phyloP scores from a whole-genome alignment of 1,139 yeast genomes.

The Yamadazyma triangularis region DNA sequence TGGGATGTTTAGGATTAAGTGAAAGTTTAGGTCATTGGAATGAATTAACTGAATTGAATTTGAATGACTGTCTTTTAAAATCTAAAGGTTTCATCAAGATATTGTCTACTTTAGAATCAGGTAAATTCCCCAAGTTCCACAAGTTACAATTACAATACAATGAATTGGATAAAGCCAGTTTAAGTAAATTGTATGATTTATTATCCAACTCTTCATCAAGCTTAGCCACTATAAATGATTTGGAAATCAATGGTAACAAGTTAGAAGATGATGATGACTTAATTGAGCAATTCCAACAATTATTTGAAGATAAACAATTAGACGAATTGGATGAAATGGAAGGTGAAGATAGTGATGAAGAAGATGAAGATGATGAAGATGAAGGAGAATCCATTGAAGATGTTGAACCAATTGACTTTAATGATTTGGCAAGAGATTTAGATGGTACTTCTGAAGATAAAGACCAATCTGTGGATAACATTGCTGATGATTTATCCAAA shows the following conservation, averaged over 20 bases:
- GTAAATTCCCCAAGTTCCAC: slow-evolving; percentile 49
- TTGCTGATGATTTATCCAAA: slow-evolving; percentile 56
- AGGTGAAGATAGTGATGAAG: slow-evolving; percentile 82
- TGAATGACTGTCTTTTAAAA: slow-evolving; percentile 85
- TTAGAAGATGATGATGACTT: slow-evolving; percentile 49
- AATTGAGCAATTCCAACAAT: slow-evolving; percentile 31
- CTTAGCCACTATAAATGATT: slow-evolving; percentile 54
- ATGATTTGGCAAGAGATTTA: slow-evolving; percentile 58
- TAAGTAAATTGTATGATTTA: slow-evolving; percentile 52
- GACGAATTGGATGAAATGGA: slow-evolving; percentile 95
- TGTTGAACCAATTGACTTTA: slow-evolving; percentile 50
- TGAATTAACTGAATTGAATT: slow-evolving; percentile 66
- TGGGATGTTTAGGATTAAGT: slow-evolving; percentile 54
- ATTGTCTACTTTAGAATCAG: slow-evolving; percentile 37
- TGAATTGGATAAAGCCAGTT: slow-evolving; percentile 69
- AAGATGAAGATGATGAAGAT: slow-evolving; percentile 66
- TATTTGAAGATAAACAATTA: slow-evolving; percentile 71
- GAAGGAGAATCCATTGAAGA: slow-evolving; percentile 58
- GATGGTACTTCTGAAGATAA: slow-evolving; percentile 26
- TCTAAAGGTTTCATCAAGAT: slow-evolving; percentile 64
- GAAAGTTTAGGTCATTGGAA: slow-evolving; percentile 41
- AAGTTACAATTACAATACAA: slow-evolving; percentile 79
- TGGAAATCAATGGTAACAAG: slow-evolving; percentile 91
- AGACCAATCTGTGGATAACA: slow-evolving; percentile 49
- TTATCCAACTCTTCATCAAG: slow-evolving; percentile 32